These are phyloP conservation scores for Suillus subalutaceus DNA, from an alignment of 768 basidiomycete genomes.

Conservation along the genomic window DNA sequence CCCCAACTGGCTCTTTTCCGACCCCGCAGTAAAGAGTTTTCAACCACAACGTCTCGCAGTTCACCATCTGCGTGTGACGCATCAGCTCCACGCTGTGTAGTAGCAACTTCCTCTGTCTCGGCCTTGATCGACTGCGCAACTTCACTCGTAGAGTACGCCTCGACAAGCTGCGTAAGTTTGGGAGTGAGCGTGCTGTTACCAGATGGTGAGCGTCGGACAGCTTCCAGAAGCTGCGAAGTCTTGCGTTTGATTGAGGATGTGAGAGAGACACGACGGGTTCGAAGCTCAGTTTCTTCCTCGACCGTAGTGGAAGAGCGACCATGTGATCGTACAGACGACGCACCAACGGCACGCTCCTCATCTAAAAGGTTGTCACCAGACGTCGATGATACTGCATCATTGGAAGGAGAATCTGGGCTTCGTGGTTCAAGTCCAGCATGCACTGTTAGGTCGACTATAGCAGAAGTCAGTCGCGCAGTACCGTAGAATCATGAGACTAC, in stretches of 20 bases:
- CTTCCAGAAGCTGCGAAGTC: constrained; percentile 72
- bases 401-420: constrained; percentile 39
- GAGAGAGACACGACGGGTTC: constrained; percentile 47
- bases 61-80: constrained; percentile 36
- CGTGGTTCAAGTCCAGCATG: constrained; percentile 49
- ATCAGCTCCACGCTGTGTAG: constrained; percentile 22
- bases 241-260: constrained; percentile 65
- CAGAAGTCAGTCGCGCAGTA: not conserved
- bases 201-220: constrained; percentile 42
- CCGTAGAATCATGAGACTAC: constrained; percentile 30
- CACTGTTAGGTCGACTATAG: constrained; percentile 72
- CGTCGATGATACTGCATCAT: constrained; percentile 45
- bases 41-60: constrained; percentile 68
- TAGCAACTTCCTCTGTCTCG: constrained; percentile 56
- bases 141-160: constrained; percentile 67
- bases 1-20: constrained; percentile 81
- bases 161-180: constrained; percentile 71
- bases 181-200: constrained; percentile 42
- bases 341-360: constrained; percentile 70
- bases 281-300: constrained; percentile 55
- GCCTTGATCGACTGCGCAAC: constrained; percentile 62
- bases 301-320: constrained; percentile 34
- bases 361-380: constrained; percentile 55
- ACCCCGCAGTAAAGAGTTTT: constrained; percentile 69
- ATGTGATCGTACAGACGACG: constrained; percentile 41